Percentiles rank a stretch among this genome's conserved stretches.
Evolutionary conservation across 2,329 filamentous ascomycete genomes (phyloP).

Genomic region (Pseudogymnoascus sp.): DNA sequence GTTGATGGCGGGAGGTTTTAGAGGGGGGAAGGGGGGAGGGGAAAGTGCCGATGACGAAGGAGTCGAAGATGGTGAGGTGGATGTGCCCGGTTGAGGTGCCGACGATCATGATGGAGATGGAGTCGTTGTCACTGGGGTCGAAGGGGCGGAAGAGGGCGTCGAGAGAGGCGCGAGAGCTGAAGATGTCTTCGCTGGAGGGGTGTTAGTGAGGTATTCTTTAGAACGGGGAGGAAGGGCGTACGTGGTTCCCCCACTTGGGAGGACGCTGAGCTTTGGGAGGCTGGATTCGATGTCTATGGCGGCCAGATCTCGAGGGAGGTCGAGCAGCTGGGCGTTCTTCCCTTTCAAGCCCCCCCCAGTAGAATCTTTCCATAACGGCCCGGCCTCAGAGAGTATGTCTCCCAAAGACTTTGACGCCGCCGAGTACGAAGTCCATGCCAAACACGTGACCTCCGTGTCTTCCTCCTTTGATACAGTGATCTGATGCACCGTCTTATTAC

Average conservation of each 20-base stretch:
- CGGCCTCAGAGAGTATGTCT: conserved; percentile 14
- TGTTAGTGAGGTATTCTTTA: conserved; percentile 11
- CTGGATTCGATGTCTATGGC: conserved; percentile 69
- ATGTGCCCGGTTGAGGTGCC: conserved; percentile 64
- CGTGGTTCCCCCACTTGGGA: conserved; percentile 59
- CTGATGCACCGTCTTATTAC: conserved; percentile 71
- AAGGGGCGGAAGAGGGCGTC: conserved; percentile 30
- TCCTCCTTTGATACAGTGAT: conserved; percentile 35
- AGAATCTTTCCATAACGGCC: background rate
- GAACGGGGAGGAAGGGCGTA: conserved; percentile 34
- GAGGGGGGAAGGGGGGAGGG: conserved; percentile 37
- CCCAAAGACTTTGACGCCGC: background rate
- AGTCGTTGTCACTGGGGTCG: conserved; percentile 57
- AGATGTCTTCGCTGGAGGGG: conserved; percentile 27
- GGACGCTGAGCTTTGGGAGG: conserved; percentile 66
- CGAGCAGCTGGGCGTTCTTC: conserved; percentile 21
- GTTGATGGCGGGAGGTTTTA: conserved; percentile 23
- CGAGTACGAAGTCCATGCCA: conserved; percentile 31
- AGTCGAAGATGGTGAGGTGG: conserved; percentile 78
- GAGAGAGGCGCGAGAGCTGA: conserved; percentile 28
- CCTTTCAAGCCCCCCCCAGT: background rate
- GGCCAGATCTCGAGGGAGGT: conserved; percentile 66
- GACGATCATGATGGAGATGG: conserved; percentile 72
- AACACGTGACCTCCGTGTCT: conserved; percentile 36
- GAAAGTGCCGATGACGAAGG: conserved; percentile 68